phyloP scores from a whole-genome alignment of 345 rosid species.

The Luvunga scandens region DNA sequence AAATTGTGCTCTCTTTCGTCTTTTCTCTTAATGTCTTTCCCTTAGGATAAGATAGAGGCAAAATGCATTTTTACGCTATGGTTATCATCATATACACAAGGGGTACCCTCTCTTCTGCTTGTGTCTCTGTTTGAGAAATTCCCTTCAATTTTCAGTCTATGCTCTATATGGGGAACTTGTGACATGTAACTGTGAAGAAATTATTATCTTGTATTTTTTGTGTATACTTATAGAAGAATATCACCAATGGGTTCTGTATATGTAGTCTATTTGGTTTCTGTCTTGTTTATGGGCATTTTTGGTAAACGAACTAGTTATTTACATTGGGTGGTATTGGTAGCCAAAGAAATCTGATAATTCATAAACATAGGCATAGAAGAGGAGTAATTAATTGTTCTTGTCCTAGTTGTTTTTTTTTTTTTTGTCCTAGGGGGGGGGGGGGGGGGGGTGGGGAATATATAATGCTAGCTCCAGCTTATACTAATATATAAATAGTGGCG shows the following conservation, averaged over 20 bases:
- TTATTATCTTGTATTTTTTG: no score
- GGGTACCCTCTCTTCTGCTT: conserved; percentile 4
- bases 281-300: not conserved
- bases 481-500: no score
- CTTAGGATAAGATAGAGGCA: conserved; percentile 20
- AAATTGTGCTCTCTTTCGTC: not conserved
- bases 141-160: not conserved
- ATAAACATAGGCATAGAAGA: not conserved
- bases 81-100: not conserved
- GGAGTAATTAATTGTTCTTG: no score
- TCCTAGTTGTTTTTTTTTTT: no score
- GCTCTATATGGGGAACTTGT: not conserved
- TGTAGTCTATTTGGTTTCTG: not conserved
- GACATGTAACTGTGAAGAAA: not conserved
- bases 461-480: no score
- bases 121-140: conserved; percentile 10
- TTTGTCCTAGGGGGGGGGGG: no score
- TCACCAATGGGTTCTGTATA: not conserved
- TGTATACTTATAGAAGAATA: not conserved
- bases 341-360: not conserved
- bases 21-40: not conserved
- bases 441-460: no score
- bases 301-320: not conserved
- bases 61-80: not conserved
- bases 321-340: not conserved